phyloP scores from a whole-genome alignment of 179 eudicot genomes.

The Nepenthes alata region DNA sequence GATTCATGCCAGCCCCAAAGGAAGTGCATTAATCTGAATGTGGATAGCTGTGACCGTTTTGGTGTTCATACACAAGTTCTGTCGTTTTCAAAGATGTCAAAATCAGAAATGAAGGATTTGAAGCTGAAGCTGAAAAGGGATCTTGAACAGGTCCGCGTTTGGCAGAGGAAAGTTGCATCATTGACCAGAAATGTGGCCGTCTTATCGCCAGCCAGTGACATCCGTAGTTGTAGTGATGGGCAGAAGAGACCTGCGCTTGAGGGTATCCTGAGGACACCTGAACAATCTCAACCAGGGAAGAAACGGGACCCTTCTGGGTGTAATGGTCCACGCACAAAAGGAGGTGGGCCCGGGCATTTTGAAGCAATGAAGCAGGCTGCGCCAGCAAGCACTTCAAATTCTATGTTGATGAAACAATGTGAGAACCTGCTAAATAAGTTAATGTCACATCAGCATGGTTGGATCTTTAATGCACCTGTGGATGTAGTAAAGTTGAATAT shows the following conservation, averaged over 20 bases:
- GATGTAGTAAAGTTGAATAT: slow-evolving; percentile 12
- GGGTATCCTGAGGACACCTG: slow-evolving; percentile 5
- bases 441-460: slow-evolving; percentile 7
- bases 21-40: slow-evolving; percentile 3
- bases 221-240: slow-evolving; percentile 3
- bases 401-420: slow-evolving; percentile 8
- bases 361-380: background rate
- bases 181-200: slow-evolving; percentile 1
- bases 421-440: slow-evolving; percentile 5
- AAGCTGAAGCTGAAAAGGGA: slow-evolving; percentile 6
- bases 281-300: slow-evolving; percentile 4
- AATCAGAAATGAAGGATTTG: slow-evolving; percentile 1
- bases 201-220: slow-evolving; percentile 3
- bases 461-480: slow-evolving; percentile 9
- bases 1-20: slow-evolving; percentile 2
- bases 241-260: slow-evolving; percentile 10
- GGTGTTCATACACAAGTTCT: slow-evolving; percentile 8
- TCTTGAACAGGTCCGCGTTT: slow-evolving; percentile 8
- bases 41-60: slow-evolving; percentile 4
- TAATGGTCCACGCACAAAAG: slow-evolving; percentile 1
- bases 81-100: slow-evolving; percentile 5
- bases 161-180: slow-evolving; percentile 6
- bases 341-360: background rate
- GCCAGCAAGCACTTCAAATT: background rate
- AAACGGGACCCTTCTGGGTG: background rate